phyloP scores from a whole-genome alignment of 1,284 basidiomycete species.

The Puccinia hordei region DNA sequence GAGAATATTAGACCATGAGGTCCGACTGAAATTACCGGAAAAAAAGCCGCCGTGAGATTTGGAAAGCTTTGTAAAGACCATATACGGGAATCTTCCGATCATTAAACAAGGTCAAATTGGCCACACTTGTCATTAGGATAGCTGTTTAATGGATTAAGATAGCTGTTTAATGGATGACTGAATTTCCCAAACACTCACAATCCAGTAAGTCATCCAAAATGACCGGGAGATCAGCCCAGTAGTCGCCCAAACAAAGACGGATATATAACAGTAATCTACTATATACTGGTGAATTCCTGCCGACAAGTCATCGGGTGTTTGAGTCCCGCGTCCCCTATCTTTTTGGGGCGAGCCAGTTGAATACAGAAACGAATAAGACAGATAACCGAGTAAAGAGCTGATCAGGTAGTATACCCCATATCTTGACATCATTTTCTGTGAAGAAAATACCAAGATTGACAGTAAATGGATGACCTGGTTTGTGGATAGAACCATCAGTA shows the following conservation, averaged over 20 bases:
- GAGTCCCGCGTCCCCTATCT: background rate
- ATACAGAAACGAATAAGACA: constrained; percentile 26
- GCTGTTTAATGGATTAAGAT: background rate
- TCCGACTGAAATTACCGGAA: background rate
- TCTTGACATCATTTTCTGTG: background rate
- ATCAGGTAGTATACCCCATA: constrained; percentile 30
- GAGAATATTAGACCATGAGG: background rate
- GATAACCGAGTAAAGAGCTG: constrained; percentile 11
- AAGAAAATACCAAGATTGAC: constrained; percentile 28
- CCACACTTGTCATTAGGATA: no score
- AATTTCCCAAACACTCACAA: background rate
- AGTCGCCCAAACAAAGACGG: constrained; percentile 15
- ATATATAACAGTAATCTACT: constrained; percentile 34
- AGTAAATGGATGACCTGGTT: constrained; percentile 25
- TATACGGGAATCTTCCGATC: constrained; percentile 13
- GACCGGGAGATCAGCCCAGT: constrained; percentile 17
- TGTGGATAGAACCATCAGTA: background rate
- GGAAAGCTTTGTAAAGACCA: constrained; percentile 17
- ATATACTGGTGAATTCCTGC: constrained; percentile 29
- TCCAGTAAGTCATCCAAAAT: constrained; percentile 25
- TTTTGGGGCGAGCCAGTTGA: background rate
- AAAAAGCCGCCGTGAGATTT: background rate
- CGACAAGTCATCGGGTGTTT: constrained; percentile 24
- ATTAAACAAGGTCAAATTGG: background rate
- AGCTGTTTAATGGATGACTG: background rate